These are phyloP conservation scores for Pythium guiyangense DNA, from an alignment of 352 stramenopile species.

Conservation along the genomic window DNA sequence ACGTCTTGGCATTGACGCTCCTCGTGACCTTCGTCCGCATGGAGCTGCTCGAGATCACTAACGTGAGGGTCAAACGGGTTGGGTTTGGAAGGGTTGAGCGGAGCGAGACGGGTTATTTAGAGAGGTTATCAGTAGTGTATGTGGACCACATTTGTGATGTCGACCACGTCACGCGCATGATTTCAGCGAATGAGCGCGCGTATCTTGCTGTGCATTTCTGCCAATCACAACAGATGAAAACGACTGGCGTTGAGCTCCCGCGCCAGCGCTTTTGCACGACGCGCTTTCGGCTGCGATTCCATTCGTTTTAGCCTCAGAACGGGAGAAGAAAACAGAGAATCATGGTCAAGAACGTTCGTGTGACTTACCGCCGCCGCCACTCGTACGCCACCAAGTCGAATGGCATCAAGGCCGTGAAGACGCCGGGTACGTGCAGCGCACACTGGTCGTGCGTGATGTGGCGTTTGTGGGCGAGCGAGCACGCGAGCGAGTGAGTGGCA, in stretches of 20 bases:
- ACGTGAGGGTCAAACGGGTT: no score
- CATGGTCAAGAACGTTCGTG: slow-evolving; percentile 94
- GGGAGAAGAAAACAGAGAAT: slow-evolving; percentile 69
- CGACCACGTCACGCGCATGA: no score
- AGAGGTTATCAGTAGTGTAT: no score
- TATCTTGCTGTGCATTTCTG: not conserved
- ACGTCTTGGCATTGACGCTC: no score
- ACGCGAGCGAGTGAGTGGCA: no score
- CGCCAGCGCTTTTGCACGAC: slow-evolving; percentile 1
- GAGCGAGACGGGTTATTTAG: no score
- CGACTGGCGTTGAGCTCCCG: slow-evolving; percentile 40
- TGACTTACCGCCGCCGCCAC: slow-evolving; percentile 95
- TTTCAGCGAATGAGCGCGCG: not conserved
- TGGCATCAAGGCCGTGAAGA: slow-evolving; percentile 93
- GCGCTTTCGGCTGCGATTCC: slow-evolving; percentile 11
- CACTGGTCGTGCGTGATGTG: not conserved
- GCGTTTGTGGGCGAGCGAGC: not conserved
- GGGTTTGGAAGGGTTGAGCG: no score
- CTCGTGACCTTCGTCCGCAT: no score
- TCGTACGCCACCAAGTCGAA: slow-evolving; percentile 97
- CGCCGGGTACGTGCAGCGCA: slow-evolving; percentile 81
- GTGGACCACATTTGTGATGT: no score
- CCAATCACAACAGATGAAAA: slow-evolving; percentile 16
- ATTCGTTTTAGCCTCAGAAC: slow-evolving; percentile 61
- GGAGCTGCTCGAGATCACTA: no score